Evolutionary conservation across 2,329 filamentous ascomycete genomes (phyloP).

Genomic region (Lachnellula cervina): DNA sequence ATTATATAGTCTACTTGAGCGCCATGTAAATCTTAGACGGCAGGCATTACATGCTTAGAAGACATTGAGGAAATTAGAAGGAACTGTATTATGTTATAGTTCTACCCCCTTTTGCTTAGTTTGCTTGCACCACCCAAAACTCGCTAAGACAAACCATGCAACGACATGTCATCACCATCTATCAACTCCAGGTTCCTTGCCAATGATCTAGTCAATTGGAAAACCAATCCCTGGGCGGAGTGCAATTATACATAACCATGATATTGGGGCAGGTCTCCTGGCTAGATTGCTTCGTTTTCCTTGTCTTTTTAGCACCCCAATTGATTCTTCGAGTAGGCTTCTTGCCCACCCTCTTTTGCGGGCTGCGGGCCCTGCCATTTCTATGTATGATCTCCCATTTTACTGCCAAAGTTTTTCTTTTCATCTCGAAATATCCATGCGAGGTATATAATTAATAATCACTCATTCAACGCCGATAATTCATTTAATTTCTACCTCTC

Average conservation of each 20-base stretch:
- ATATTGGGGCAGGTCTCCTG: conserved; percentile 70
- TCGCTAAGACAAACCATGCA: not conserved
- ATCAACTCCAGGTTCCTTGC: not conserved
- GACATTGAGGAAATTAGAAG: too few species aligned
- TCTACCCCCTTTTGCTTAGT: not conserved
- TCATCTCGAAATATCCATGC: not conserved
- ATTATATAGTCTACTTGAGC: not conserved
- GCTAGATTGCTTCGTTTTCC: conserved; percentile 70
- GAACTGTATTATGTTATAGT: too few species aligned
- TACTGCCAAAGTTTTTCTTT: not conserved
- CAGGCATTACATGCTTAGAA: too few species aligned
- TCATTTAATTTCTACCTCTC: not conserved
- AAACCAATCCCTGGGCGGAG: not conserved
- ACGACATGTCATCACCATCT: conserved; percentile 1
- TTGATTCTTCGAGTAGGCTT: conserved; percentile 64
- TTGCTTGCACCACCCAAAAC: not conserved
- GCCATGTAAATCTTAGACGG: too few species aligned
- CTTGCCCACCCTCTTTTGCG: conserved; percentile 51
- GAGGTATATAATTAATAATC: not conserved
- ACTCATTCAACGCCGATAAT: not conserved
- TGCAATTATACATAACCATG: conserved; percentile 42
- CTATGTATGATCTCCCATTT: conserved; percentile 46
- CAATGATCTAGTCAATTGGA: not conserved
- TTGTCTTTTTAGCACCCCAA: conserved; percentile 66
- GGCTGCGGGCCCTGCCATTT: conserved; percentile 62